Evolutionary conservation across 2,329 filamentous ascomycete species (phyloP).

Genomic region (Bipolaris oryzae): DNA sequence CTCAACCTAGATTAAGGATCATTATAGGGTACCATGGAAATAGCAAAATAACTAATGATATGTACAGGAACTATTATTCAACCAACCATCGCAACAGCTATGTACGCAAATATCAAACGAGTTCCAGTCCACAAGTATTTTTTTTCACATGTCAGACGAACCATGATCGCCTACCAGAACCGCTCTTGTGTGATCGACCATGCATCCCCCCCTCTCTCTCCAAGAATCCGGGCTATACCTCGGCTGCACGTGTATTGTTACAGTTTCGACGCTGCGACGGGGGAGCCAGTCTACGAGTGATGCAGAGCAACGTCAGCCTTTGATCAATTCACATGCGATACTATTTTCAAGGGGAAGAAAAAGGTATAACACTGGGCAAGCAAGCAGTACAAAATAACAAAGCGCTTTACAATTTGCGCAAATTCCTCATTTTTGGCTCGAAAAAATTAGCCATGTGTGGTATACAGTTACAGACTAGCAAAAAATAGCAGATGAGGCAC

Average conservation of each 20-base stretch:
- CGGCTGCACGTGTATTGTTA: conserved; percentile 13
- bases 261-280: conserved; percentile 22
- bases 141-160: too few species aligned
- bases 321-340: conserved; percentile 12
- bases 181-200: not conserved
- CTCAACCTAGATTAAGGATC: not conserved
- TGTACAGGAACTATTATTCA: too few species aligned
- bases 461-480: conserved; percentile 18
- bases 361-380: not conserved
- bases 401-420: conserved; percentile 11
- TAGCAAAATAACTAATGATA: too few species aligned
- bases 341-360: not conserved
- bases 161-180: too few species aligned
- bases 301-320: conserved; percentile 15
- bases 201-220: not conserved
- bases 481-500: not conserved
- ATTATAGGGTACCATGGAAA: too few species aligned
- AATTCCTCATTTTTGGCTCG: not conserved
- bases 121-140: too few species aligned
- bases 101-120: too few species aligned
- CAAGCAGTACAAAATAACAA: not conserved
- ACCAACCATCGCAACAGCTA: too few species aligned
- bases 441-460: conserved; percentile 4
- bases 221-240: conserved; percentile 3
- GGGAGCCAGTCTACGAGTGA: conserved; percentile 16